Base-by-base conservation (phyloP, 306 rosid genomes). In the Quercus aquifolioides region DNA sequence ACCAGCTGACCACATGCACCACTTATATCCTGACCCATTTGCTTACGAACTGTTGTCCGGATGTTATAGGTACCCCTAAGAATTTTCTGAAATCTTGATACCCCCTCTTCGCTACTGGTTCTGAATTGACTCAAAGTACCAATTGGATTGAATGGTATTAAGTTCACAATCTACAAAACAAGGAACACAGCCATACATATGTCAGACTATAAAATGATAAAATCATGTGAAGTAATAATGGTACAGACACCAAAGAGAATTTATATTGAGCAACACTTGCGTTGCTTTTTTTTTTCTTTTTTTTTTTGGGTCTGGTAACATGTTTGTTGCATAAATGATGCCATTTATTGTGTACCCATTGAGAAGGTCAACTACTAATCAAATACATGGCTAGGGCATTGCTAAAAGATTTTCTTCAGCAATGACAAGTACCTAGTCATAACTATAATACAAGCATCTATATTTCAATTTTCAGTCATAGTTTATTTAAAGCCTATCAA, bases 1-100 rank as follows among this genome's bases (percentile, higher is more conserved):
- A 92, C 98, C 85, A 95, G 86, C 82, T 95, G 99, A 71, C 97
- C 99, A 74, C 99, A 95, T n/a, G 99, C 99, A 75, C 99, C 99
- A 58, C 98, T 93, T 69, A 95, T 95, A 79, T 95, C 98, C 82
- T 91, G 88, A 65, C 99, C 99, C 99, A 95, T 95, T 86, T 95
- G 85, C 87, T 91, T 95, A 43, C 96, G 94, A 51, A 95, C 77
- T 5, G 96, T 95, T 30, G 99, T 93, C 56, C 98, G 93, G 77
- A 95, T 89, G 78, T 85, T 78, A 80, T 93, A 93, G 15, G 86
- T 79, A 56, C 99, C 98, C 59, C 99, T 81, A 5, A 95, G 84
- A 82, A 90, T 88, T 81, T 95, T 79, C 88, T 95, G 99, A 87
- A 95, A 95, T 10, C 33, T 73, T 6, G 84, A 85, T 33, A 91